Base-by-base conservation (phyloP, 371 early-diverging fungal species). In the Phascolomyces articulosus region DNA sequence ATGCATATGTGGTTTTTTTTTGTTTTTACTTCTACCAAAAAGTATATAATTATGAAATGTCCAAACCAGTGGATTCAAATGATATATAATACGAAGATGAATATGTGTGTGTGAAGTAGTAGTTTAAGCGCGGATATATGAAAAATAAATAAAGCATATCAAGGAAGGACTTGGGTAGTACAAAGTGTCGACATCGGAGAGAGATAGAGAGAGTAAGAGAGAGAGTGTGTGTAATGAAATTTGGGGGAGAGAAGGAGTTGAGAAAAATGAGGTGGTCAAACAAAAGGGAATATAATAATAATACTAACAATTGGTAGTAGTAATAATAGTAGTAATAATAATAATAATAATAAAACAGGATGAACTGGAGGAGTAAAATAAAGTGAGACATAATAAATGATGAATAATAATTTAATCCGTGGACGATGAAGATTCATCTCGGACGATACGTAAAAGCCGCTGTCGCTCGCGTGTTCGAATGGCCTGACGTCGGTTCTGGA, bases 401-500 rank as follows among this genome's bases (percentile, higher is more conserved):
- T 49, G 29, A 48, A 31, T 29, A 58, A 34, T 58, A 47, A 34
- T 58, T n/a, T 29, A 62, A 20, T 28, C 29, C 16, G 26, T 55
- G n/a, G n/a, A n/a, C 8, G 51, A 29, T 38, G 48, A 31, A 34
- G 54, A 21, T 38, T 57, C 53, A 54, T 65, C 58, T 58, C 64
- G 57, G 51, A 56, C 54, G 47, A 68, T 68, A 13, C 64, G 60
- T 55, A 80, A 69, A 26, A 80, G 60, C 38, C 78, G 68, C 63
- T 80, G 81, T 20, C 78, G 74, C 75, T 83, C 77, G 79, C 76
- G 72, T 71, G 89, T 74, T 65, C 90, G 72, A 70, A 79, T 80
- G 58, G 83, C 80, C 67, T 90, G 90, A 28, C 98, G 86, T 64
- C 93, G 86, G 80, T 98, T 98, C 75, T 98, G 98, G 78, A 98